Evolutionary conservation across 1,139 yeast genomes (phyloP).

Genomic region (Blastobotrys buckinghamii): DNA sequence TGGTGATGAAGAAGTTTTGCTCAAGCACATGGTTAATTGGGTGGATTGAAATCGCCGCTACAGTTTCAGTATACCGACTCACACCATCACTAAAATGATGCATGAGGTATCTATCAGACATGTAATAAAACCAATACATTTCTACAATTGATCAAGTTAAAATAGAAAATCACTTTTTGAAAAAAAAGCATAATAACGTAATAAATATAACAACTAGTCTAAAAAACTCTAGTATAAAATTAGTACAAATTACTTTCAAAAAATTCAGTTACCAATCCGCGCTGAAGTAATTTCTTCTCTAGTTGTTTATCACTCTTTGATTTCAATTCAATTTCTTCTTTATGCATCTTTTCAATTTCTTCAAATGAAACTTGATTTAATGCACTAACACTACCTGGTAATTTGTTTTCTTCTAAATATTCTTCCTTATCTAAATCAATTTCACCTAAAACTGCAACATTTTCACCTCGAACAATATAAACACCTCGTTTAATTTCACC

Average conservation of each 20-base stretch:
- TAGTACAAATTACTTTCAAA: constrained; percentile 22
- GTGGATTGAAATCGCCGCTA: too few species aligned
- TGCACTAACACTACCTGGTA: constrained; percentile 24
- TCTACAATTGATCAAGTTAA: too few species aligned
- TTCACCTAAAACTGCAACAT: constrained; percentile 94
- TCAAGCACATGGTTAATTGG: too few species aligned
- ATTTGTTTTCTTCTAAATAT: constrained; percentile 44
- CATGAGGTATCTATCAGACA: too few species aligned
- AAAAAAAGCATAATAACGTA: neutral
- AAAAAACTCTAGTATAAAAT: neutral
- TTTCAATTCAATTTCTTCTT: constrained; percentile 34
- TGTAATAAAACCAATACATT: too few species aligned
- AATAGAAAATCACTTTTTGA: neutral
- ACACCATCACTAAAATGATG: too few species aligned
- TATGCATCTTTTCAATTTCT: constrained; percentile 44
- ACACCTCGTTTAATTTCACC: constrained; percentile 78
- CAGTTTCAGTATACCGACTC: too few species aligned
- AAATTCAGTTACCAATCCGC: constrained; percentile 21
- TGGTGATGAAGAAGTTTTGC: too few species aligned
- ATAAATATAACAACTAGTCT: neutral
- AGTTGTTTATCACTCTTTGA: constrained; percentile 43
- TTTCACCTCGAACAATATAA: constrained; percentile 92
- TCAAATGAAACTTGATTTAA: constrained; percentile 56
- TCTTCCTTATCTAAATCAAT: constrained; percentile 87
- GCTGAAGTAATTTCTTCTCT: constrained; percentile 41